Conservation (phyloP, 306 rosid genomes). For the Sindora glabra region DNA sequence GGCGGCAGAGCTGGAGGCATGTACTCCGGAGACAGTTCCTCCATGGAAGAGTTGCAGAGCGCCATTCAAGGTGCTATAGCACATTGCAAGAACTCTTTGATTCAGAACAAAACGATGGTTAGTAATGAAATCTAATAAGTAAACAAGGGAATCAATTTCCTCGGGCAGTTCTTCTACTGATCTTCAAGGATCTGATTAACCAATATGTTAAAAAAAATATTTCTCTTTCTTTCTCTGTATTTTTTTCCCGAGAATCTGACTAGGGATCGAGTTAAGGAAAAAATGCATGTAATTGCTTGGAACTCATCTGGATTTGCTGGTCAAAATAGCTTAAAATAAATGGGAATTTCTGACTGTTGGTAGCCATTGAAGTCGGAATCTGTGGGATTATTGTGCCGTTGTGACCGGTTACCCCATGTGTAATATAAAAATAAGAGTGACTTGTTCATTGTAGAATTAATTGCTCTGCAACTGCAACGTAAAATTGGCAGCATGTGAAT, state of each 20-base stretch:
- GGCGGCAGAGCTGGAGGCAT: background rate
- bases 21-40: slow-evolving; percentile 31
- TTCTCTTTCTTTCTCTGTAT: background rate
- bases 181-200: slow-evolving; percentile 6
- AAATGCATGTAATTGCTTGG: slow-evolving; percentile 26
- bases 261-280: background rate
- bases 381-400: background rate
- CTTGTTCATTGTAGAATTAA: background rate
- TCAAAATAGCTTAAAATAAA: slow-evolving; percentile 6
- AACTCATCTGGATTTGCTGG: slow-evolving; percentile 22
- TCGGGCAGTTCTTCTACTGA: no score
- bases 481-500: no score
- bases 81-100: slow-evolving; percentile 84
- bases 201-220: background rate
- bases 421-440: slow-evolving; percentile 18
- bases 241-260: no score
- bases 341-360: slow-evolving; percentile 11
- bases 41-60: slow-evolving; percentile 91
- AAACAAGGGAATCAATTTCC: no score
- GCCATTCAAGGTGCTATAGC: slow-evolving; percentile 98
- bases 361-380: slow-evolving; percentile 25
- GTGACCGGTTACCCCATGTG: background rate
- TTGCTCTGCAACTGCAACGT: slow-evolving; percentile 13
- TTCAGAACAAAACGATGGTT: slow-evolving; percentile 38
- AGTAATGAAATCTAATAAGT: slow-evolving; percentile 50